Base-by-base conservation (phyloP, 257 asterid species). In the Solanum pennellii region DNA sequence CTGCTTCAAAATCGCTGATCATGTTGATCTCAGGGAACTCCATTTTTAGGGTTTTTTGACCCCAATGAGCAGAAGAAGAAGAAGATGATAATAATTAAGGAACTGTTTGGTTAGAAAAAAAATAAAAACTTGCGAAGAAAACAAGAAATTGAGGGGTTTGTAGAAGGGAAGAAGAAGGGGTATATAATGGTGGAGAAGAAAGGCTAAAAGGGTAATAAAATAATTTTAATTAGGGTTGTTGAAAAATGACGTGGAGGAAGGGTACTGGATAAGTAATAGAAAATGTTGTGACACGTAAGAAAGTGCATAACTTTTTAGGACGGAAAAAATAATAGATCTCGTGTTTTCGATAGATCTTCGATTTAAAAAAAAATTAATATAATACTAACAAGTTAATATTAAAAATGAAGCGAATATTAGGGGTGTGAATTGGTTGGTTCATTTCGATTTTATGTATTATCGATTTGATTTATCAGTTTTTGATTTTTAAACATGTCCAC, bases 1-100 rank as follows among this genome's bases (percentile, higher is more conserved):
- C 99, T 29, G 96, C 98, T 84, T 94, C 94, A 56, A 95, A 97
- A 90, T 93, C 91, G 25, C 94, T 88, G 2, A 94, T 90, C 91
- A 97, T 92, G 88, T 91, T 92, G 35, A 97, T 80, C 25, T 80
- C 85, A 25, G 85, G 68, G 21, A 80, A 80, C 23, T 47, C 44
- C 68, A 80, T 80, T 12, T 12, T 42, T 1, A 25, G 83, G 49
- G 18, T 13, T 76, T 42, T 76, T 42, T 15, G 3, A 1, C 20
- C 13, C 71, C 77, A 35, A 15, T 71, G n/a, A 31, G 23, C 18
- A 3, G 47, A 76, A 1, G 20, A 45, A n/a, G 21, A 76, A 7
- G 56, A 41, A 6, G 37, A 73, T 5, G 8, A 25, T 16, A 23
- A 16, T 52, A 52, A 16, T 52, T 52, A 18, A 52, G 62, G 65